These are phyloP conservation scores for Metschnikowia continentalis DNA, from an alignment of 805 yeast species.

Conservation along the genomic window DNA sequence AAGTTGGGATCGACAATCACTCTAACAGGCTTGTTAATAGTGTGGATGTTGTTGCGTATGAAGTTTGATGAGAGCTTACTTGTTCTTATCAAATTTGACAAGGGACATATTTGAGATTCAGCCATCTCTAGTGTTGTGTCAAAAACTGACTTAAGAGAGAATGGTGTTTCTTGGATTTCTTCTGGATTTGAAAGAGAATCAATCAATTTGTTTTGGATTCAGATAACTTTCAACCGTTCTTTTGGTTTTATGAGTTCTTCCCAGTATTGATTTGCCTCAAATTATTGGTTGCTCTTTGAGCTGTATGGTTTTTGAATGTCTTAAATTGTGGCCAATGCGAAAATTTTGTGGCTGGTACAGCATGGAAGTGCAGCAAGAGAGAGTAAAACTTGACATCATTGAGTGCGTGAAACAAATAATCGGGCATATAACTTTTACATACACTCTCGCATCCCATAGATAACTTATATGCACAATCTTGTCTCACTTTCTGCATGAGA, in stretches of 20 bases:
- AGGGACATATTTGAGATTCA: not conserved
- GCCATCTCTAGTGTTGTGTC: not conserved
- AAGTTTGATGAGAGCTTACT: constrained; percentile 16
- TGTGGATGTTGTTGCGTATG: constrained; percentile 15
- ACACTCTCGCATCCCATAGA: not conserved
- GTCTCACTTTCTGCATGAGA: constrained; percentile 4
- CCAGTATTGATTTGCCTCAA: not conserved
- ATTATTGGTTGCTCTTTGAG: not conserved
- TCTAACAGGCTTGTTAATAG: constrained; percentile 26
- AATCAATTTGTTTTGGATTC: not conserved
- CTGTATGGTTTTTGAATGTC: not conserved
- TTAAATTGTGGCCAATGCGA: constrained; percentile 6
- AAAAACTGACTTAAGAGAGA: not conserved
- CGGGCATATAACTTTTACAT: not conserved
- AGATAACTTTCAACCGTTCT: not conserved
- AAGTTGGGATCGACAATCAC: constrained; percentile 29
- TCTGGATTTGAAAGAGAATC: not conserved
- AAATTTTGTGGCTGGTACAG: constrained; percentile 4
- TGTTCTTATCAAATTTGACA: constrained; percentile 12
- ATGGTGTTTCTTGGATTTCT: not conserved
- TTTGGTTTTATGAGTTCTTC: not conserved
- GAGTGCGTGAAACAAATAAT: not conserved
- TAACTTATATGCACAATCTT: not conserved
- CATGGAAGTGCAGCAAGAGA: constrained; percentile 1
- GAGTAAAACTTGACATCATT: not conserved